These are phyloP conservation scores for Iris macrosiphon DNA, from an alignment of 106 monocot species.

Conservation along the genomic window DNA sequence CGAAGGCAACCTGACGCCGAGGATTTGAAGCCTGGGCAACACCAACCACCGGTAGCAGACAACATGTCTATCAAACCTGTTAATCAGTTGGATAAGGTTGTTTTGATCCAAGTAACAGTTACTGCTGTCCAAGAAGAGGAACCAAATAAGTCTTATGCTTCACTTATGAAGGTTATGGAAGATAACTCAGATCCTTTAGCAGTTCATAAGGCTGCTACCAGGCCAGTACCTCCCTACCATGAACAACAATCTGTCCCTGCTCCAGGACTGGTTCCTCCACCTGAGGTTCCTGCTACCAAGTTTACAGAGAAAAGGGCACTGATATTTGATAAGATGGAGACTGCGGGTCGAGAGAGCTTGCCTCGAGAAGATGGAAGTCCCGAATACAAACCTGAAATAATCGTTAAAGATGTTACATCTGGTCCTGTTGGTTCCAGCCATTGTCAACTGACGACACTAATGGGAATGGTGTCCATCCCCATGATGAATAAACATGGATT, in stretches of 20 bases:
- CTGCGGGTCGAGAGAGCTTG: conserved; percentile 1
- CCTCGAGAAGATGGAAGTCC: conserved; percentile 8
- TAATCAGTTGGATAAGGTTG: no score
- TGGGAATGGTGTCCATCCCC: no score
- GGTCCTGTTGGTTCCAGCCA: not conserved
- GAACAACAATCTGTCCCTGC: conserved; percentile 23
- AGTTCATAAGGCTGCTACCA: conserved; percentile 12
- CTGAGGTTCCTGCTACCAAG: conserved; percentile 17
- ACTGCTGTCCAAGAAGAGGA: no score
- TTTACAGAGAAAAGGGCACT: conserved; percentile 27
- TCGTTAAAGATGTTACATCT: conserved; percentile 8
- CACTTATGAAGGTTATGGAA: conserved; percentile 50
- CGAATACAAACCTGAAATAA: conserved; percentile 2
- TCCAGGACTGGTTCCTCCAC: conserved; percentile 13
- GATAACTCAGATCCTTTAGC: conserved; percentile 26
- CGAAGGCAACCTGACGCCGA: no score
- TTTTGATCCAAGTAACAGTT: no score
- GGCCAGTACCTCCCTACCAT: conserved; percentile 18
- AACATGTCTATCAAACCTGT: no score
- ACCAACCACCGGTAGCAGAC: no score
- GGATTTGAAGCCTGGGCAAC: no score
- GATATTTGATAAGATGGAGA: conserved; percentile 28
- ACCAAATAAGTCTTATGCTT: no score
- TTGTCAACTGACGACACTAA: conserved; percentile 13
- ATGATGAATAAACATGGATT: no score